phyloP scores from a whole-genome alignment of 257 asterid species.

The Agastache rugosa region DNA sequence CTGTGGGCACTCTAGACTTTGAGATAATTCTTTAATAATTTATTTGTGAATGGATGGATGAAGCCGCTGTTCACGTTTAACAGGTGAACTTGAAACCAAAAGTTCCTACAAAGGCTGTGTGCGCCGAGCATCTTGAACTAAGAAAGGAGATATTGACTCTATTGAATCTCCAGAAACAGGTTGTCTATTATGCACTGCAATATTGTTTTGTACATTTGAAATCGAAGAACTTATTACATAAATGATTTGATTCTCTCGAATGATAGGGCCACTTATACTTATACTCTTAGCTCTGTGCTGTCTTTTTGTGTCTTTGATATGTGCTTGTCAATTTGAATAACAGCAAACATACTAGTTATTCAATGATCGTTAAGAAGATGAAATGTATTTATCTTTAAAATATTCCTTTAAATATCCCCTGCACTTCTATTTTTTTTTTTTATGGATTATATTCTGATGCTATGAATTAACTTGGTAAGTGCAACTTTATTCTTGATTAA shows the following conservation, averaged over 20 bases:
- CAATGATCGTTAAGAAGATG: conserved; percentile 6
- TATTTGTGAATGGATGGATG: conserved; percentile 29
- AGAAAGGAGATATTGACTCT: conserved; percentile 91
- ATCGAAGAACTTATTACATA: background rate
- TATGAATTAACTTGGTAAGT: conserved; percentile 7
- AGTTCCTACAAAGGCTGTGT: conserved; percentile 93
- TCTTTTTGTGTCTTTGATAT: background rate
- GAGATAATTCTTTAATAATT: conserved; percentile 2
- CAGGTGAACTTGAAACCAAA: conserved; percentile 97
- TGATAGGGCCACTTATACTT: background rate
- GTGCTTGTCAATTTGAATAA: conserved; percentile 11
- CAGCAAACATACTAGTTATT: background rate
- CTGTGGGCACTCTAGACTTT: conserved; percentile 16
- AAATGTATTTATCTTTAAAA: background rate
- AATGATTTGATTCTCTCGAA: background rate
- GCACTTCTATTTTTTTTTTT: background rate
- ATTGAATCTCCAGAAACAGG: conserved; percentile 94
- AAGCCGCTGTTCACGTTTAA: conserved; percentile 20
- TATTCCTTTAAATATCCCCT: background rate
- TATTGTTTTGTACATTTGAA: background rate
- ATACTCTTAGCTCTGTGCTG: background rate
- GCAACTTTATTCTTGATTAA: conserved; percentile 1
- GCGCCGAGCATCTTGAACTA: conserved; percentile 94
- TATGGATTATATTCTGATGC: background rate
- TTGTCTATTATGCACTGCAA: conserved; percentile 35